Evolutionary conservation across 1,139 yeast species (phyloP), one percentile per base, ranked within the genome.

Genomic region (Magnusiomyces suaveolens): DNA sequence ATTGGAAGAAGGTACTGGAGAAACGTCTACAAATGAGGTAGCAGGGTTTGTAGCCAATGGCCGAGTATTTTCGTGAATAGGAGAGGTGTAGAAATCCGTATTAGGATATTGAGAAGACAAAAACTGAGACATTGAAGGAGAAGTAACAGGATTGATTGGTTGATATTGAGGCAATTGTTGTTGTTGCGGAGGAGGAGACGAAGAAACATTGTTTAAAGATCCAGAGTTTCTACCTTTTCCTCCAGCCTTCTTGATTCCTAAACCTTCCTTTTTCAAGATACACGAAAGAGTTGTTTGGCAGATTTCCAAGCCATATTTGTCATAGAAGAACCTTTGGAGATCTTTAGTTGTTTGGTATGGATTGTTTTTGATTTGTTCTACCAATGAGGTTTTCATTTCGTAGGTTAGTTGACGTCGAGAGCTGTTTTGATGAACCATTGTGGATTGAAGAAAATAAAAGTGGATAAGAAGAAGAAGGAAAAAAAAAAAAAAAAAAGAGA

Each of bases 281-380:
- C 49, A 46, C 2, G 49, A 46, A 3, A 46, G 41, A 18, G 49
- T 46, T 8, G 49, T 46, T 32, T 46, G 49, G n/a, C 49, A 46
- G 24, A 46, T 46, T 32, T 46, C 49, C 49, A 38, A 46, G 25
- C 29, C n/a, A 24, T 46, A 46, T 4, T 32, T 8, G n/a, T 46
- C 49, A n/a, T 26, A 46, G 25, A 46, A 46, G 24, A 29, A 46
- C 24, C 21, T 46, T 21, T 46, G 49, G 16, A 46, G 41, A n/a
- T 46, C 49, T 46, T 46, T 46, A 6, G 49, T 46, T 6, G 49
- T n/a, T 26, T 46, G 49, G 25, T 46, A 14, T 2, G 49, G 49
- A n/a, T 46, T 46, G n/a, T 29, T 26, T n/a, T 23, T 18, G 38
- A 46, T 32, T 23, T 46, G 38, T 4, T 46, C 49, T 12, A 46